A percentile compares a stretch with the other conserved stretches of the same genome.
These are phyloP conservation scores for Neurospora sp. DNA, from an alignment of 495 filamentous ascomycete genomes.

Conservation along the genomic window DNA sequence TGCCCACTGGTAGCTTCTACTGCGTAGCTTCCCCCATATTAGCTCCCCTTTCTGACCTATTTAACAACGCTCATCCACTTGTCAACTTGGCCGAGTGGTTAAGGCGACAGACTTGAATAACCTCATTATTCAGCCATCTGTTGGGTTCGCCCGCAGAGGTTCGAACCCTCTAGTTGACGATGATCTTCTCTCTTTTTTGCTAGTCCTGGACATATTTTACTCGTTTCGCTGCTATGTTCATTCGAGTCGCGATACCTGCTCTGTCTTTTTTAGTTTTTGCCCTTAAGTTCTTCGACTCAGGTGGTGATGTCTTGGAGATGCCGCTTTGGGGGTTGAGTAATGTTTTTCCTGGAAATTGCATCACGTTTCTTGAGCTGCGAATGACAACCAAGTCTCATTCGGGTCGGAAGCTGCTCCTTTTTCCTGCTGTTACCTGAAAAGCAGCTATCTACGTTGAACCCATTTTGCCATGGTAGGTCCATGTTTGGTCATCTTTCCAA, in stretches of 20 bases:
- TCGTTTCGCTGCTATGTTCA: too few relatives aligned
- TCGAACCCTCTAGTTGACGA: neutral
- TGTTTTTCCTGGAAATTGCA: neutral
- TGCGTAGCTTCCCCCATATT: neutral
- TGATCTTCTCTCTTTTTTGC: neutral
- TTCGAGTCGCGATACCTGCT: too few relatives aligned
- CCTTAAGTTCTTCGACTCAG: neutral
- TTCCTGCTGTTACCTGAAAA: too few relatives aligned
- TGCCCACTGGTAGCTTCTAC: too few relatives aligned
- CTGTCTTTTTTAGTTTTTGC: neutral
- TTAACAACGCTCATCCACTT: neutral
- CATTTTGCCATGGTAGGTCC: too few relatives aligned
- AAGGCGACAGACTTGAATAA: neutral
- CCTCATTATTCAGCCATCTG: neutral
- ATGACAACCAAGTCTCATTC: neutral
- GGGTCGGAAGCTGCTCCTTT: neutral
- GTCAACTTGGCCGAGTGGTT: neutral
- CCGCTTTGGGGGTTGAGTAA: neutral
- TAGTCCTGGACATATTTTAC: neutral
- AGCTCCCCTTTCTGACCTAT: neutral
- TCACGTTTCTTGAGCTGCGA: neutral
- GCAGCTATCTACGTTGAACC: too few relatives aligned
- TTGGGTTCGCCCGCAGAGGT: neutral
- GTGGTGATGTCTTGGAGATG: neutral
- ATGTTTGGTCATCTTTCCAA: too few relatives aligned